These are phyloP conservation scores for Brasilioporus rufonigricans DNA, from an alignment of 768 basidiomycete species.

Conservation along the genomic window DNA sequence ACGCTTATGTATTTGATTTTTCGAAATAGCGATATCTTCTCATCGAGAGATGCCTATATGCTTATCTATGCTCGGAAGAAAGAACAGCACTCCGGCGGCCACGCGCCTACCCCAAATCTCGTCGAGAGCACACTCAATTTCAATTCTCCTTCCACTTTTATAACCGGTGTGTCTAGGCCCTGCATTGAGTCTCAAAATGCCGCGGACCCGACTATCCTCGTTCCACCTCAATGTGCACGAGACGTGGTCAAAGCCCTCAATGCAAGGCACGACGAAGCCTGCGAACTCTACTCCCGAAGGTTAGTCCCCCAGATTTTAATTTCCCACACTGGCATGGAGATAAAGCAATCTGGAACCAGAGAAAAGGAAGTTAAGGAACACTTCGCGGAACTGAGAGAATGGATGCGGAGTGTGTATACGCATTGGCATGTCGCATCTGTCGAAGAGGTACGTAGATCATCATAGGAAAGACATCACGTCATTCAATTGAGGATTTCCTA, in stretches of 20 bases:
- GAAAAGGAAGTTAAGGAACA: conserved; percentile 38
- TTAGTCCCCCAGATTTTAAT: conserved; percentile 30
- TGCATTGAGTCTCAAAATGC: conserved; percentile 5
- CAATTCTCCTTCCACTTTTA: conserved; percentile 8
- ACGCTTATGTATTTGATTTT: conserved; percentile 20
- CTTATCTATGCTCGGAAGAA: conserved; percentile 73
- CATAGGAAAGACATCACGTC: conserved; percentile 6
- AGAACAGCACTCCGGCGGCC: conserved; percentile 7
- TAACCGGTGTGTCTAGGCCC: conserved; percentile 22
- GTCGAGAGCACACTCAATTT: conserved; percentile 15
- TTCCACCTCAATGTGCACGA: conserved; percentile 55
- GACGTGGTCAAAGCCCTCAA: conserved; percentile 57
- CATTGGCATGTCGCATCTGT: conserved; percentile 54
- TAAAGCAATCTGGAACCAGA: conserved; percentile 32
- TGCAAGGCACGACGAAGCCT: conserved; percentile 49
- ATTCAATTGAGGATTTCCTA: conserved; percentile 8
- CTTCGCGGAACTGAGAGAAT: conserved; percentile 51
- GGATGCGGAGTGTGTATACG: conserved; percentile 59
- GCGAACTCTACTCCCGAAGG: conserved; percentile 48
- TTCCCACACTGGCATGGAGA: conserved; percentile 17
- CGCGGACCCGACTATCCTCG: conserved; percentile 25
- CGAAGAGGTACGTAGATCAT: conserved; percentile 43
- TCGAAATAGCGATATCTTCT: conserved; percentile 43
- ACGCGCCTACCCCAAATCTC: conserved; percentile 17
- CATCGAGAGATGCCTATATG: conserved; percentile 93